These are phyloP conservation scores for Boletus albobrunnescens DNA, from an alignment of 1,284 basidiomycete species.

Conservation along the genomic window DNA sequence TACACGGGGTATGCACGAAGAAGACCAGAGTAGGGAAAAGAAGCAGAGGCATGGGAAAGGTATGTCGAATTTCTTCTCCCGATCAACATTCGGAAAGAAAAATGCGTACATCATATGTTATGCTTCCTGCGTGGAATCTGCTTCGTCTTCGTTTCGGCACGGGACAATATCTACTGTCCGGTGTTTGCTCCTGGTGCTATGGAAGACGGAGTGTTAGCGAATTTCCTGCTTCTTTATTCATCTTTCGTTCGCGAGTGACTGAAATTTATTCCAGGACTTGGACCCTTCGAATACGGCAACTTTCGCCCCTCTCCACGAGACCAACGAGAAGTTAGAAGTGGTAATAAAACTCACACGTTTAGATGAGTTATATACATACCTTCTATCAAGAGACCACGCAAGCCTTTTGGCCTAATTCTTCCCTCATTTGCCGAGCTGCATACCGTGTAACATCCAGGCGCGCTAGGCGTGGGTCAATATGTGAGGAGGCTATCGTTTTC, in stretches of 20 bases:
- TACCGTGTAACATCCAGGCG: slow-evolving; percentile 8
- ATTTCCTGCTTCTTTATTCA: not conserved
- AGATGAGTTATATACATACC: slow-evolving; percentile 36
- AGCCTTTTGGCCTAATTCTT: not conserved
- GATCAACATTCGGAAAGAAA: slow-evolving; percentile 1
- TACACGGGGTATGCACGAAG: slow-evolving; percentile 36
- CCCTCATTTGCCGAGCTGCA: slow-evolving; percentile 4
- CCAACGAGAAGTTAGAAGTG: slow-evolving; percentile 61
- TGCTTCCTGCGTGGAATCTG: slow-evolving; percentile 6
- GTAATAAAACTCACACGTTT: slow-evolving; percentile 71
- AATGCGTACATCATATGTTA: not conserved
- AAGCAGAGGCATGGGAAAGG: slow-evolving; percentile 50
- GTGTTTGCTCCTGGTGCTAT: not conserved
- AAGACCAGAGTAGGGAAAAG: slow-evolving; percentile 40
- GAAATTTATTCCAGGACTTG: slow-evolving; percentile 31
- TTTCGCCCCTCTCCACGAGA: slow-evolving; percentile 68
- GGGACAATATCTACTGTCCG: not conserved
- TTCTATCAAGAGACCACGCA: slow-evolving; percentile 6
- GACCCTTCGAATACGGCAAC: slow-evolving; percentile 47
- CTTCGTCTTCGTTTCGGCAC: slow-evolving; percentile 5
- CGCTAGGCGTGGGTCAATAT: slow-evolving; percentile 10
- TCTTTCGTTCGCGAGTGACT: slow-evolving; percentile 10
- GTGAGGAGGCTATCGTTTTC: not conserved
- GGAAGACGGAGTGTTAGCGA: slow-evolving; percentile 1
- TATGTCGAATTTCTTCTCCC: slow-evolving; percentile 23